These are phyloP conservation scores for Inga leiocalycina DNA, from an alignment of 306 rosid species.

Conservation along the genomic window DNA sequence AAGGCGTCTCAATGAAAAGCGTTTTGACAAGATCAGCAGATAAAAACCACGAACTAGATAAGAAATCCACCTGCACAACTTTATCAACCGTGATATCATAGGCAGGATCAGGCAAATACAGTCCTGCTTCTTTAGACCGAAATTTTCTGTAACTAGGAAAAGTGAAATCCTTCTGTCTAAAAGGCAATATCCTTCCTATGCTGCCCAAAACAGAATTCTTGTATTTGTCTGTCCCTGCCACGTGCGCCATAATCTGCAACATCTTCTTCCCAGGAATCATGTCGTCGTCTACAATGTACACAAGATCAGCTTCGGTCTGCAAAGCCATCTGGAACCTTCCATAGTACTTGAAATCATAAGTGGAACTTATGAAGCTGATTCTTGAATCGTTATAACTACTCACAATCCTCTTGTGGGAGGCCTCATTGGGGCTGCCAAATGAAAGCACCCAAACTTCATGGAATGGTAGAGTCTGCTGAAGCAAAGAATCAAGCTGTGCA, in stretches of 20 bases:
- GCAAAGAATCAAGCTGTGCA: slow-evolving; percentile 82
- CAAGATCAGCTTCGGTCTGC: slow-evolving; percentile 87
- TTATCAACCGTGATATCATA: slow-evolving; percentile 81
- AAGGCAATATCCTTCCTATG: slow-evolving; percentile 91
- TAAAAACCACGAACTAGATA: slow-evolving; percentile 95
- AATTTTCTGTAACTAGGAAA: slow-evolving; percentile 93
- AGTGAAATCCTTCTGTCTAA: slow-evolving; percentile 87
- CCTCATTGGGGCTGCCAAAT: slow-evolving; percentile 92
- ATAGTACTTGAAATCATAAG: slow-evolving; percentile 93
- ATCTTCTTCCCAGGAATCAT: slow-evolving; percentile 93
- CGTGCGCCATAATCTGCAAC: slow-evolving; percentile 89
- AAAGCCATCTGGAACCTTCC: slow-evolving; percentile 96
- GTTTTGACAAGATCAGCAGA: slow-evolving; percentile 85
- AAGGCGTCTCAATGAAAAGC: slow-evolving; percentile 83
- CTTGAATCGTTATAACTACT: slow-evolving; percentile 81
- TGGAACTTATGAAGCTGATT: slow-evolving; percentile 82
- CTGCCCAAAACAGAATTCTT: slow-evolving; percentile 85
- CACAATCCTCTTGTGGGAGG: slow-evolving; percentile 69
- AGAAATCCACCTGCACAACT: slow-evolving; percentile 95
- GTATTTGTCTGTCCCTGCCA: slow-evolving; percentile 82
- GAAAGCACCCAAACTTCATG: slow-evolving; percentile 96
- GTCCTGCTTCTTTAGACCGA: slow-evolving; percentile 87
- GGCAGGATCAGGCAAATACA: slow-evolving; percentile 97
- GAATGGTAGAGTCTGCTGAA: slow-evolving; percentile 80
- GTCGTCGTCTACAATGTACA: slow-evolving; percentile 85